A percentile compares a stretch with the other conserved stretches of the same genome.
Conservation (phyloP, 768 basidiomycete species). For the Hygrophorus russula region DNA sequence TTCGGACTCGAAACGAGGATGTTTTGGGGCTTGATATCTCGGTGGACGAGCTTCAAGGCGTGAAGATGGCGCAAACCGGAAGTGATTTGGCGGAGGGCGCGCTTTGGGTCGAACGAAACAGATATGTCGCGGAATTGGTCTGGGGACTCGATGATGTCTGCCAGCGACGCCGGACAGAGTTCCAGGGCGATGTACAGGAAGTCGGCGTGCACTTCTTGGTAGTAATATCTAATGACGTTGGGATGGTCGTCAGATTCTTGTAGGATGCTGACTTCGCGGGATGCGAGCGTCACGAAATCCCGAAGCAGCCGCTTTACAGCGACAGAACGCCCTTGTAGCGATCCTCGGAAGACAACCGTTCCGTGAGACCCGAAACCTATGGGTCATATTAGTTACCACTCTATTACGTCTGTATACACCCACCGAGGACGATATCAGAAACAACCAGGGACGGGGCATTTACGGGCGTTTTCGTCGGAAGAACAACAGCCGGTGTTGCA, state of each 20-base stretch:
- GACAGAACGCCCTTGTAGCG: constrained; percentile 93
- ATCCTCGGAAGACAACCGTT: constrained; percentile 89
- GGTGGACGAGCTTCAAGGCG: constrained; percentile 90
- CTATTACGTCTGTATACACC: constrained; percentile 11
- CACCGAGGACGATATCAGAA: constrained; percentile 68
- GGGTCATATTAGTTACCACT: constrained; percentile 3
- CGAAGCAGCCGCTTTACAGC: constrained; percentile 96
- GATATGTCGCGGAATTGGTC: constrained; percentile 65
- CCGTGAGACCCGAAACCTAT: constrained; percentile 93
- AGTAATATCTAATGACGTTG: constrained; percentile 97
- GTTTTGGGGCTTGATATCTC: constrained; percentile 98
- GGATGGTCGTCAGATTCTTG: constrained; percentile 98
- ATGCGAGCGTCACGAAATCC: constrained; percentile 91
- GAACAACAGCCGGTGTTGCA: constrained; percentile 11
- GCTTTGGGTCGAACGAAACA: constrained; percentile 74
- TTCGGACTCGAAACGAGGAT: constrained; percentile 77
- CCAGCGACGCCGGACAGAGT: constrained; percentile 82
- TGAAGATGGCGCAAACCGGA: constrained; percentile 86
- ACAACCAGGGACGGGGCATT: constrained; percentile 47
- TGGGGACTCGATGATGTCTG: constrained; percentile 76
- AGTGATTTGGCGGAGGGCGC: constrained; percentile 78
- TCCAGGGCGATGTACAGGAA: constrained; percentile 98
- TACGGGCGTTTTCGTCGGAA: constrained; percentile 16
- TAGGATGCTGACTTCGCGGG: constrained; percentile 86
- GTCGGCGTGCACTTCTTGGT: constrained; percentile 86